phyloP scores from a whole-genome alignment of 192 early-diverging fungal genomes.

The Rhizophagus clarus region DNA sequence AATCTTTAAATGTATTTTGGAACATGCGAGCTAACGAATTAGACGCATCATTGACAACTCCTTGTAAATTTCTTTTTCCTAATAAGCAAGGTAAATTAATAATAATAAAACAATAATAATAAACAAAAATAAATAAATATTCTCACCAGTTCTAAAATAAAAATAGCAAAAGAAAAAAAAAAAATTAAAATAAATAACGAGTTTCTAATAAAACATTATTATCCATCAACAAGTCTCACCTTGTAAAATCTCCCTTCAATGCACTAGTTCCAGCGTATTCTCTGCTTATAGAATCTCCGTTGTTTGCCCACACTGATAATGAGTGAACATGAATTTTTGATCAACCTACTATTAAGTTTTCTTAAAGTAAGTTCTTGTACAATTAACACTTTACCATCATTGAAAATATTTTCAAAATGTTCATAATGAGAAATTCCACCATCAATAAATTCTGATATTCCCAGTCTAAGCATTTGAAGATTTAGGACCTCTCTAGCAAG shows the following conservation, averaged over 20 bases:
- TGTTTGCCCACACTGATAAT: constrained; percentile 74
- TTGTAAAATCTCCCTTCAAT: constrained; percentile 77
- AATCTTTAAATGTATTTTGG: constrained; percentile 75
- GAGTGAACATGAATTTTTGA: not conserved
- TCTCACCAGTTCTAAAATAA: constrained; percentile 10
- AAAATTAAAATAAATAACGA: no score
- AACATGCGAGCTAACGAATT: constrained; percentile 76
- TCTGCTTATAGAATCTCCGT: constrained; percentile 75
- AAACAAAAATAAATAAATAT: not conserved
- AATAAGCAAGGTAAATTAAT: constrained; percentile 33
- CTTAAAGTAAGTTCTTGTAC: not conserved
- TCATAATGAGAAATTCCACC: constrained; percentile 63
- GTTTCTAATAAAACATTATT: not conserved
- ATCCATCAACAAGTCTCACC: constrained; percentile 35
- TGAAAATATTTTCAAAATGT: constrained; percentile 67
- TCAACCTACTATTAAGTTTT: not conserved
- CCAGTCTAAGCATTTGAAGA: constrained; percentile 67
- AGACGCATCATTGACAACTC: constrained; percentile 75
- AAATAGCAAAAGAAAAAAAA: no score
- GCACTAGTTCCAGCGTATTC: constrained; percentile 81
- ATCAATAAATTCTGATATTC: constrained; percentile 67
- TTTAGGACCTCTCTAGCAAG: constrained; percentile 66
- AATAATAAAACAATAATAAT: not conserved
- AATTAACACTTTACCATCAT: constrained; percentile 38
- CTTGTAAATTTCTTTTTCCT: constrained; percentile 72